phyloP scores from a whole-genome alignment of 1,284 basidiomycete genomes.

The Apiotrichum mycotoxinovorans region DNA sequence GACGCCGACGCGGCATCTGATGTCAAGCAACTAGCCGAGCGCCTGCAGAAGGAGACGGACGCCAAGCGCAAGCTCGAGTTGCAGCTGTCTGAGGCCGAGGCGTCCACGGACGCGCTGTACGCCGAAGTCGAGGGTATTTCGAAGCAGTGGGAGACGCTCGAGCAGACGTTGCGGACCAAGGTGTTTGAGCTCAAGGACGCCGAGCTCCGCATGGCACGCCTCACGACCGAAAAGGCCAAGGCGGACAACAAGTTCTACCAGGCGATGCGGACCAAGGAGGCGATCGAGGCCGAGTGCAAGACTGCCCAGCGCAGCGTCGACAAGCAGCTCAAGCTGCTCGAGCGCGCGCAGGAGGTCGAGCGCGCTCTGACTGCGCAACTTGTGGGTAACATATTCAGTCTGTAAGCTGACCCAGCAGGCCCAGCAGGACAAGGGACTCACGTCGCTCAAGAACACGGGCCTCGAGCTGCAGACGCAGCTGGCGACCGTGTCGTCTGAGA shows the following conservation, averaged over 20 bases:
- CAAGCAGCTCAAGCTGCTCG: constrained; percentile 73
- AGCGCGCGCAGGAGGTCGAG: constrained; percentile 66
- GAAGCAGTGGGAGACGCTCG: constrained; percentile 80
- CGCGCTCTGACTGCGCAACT: constrained; percentile 59
- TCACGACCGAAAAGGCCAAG: constrained; percentile 76
- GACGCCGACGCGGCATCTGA: constrained; percentile 55
- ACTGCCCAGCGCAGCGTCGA: constrained; percentile 63
- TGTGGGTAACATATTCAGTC: constrained; percentile 53
- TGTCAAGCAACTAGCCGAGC: constrained; percentile 54
- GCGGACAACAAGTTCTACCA: constrained; percentile 93
- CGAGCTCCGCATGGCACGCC: constrained; percentile 71
- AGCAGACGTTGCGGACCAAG: constrained; percentile 76
- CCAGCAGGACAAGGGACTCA: constrained; percentile 55
- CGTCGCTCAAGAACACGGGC: constrained; percentile 51
- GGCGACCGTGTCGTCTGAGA: constrained; percentile 46
- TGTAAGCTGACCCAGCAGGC: constrained; percentile 46
- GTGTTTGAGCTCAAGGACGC: constrained; percentile 71
- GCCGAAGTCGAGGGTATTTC: constrained; percentile 83
- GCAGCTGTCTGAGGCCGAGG: constrained; percentile 51
- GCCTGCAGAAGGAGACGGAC: constrained; percentile 62
- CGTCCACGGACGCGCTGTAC: constrained; percentile 68
- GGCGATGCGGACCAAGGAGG: constrained; percentile 84
- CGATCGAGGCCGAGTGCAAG: constrained; percentile 71
- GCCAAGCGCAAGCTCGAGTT: constrained; percentile 59
- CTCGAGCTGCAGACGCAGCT: constrained; percentile 51